Percentiles rank a stretch among this genome's conserved stretches.
Conservation (phyloP, 306 rosid genomes). For the Mucuna pruriens region DNA sequence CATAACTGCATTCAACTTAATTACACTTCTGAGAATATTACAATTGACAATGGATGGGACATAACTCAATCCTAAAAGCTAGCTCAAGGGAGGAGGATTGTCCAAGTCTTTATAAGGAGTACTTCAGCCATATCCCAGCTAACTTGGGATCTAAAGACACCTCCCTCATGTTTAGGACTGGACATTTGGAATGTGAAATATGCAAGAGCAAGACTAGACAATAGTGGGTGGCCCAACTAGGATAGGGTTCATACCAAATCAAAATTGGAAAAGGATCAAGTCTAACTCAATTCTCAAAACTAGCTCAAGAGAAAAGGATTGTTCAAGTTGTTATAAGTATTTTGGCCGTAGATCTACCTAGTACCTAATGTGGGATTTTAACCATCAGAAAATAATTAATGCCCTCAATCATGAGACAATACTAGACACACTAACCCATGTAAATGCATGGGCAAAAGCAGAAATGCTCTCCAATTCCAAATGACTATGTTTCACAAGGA, state of each 20-base stretch:
- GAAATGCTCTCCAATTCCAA: neutral
- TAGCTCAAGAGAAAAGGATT: neutral
- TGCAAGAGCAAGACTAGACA: neutral
- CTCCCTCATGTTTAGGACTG: neutral
- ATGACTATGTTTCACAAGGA: neutral
- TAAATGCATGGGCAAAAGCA: neutral
- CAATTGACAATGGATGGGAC: neutral
- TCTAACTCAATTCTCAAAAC: neutral
- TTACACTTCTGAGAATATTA: neutral
- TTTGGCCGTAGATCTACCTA: neutral
- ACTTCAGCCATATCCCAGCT: neutral
- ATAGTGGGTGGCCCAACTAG: neutral
- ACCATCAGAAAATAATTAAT: neutral
- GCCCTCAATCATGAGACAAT: slow-evolving; percentile 1
- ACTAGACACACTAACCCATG: neutral
- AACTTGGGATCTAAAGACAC: neutral
- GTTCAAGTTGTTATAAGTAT: neutral
- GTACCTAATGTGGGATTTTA: neutral
- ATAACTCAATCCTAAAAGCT: neutral
- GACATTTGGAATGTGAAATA: neutral
- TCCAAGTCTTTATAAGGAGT: neutral
- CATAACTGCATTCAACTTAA: neutral
- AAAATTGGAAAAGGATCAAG: neutral
- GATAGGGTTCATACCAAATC: neutral
- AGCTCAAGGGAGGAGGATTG: neutral